Conservation (phyloP, 2,329 filamentous ascomycete species). For the Hirsutella thompsonii region DNA sequence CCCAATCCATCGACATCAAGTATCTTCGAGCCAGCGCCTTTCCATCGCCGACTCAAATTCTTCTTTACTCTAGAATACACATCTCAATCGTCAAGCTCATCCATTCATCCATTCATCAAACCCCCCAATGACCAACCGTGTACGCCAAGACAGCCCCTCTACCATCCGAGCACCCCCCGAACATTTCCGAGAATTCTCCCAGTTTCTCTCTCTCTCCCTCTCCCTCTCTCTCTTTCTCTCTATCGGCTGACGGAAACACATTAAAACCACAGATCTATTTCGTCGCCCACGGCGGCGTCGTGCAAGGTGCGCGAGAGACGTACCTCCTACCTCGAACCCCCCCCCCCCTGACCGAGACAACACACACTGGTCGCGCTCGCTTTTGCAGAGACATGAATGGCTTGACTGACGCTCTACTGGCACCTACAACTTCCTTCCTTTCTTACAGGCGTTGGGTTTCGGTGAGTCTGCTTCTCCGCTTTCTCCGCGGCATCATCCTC, state of each 20-base stretch:
- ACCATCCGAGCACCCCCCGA: too few species aligned
- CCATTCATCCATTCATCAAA: background rate
- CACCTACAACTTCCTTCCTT: too few species aligned
- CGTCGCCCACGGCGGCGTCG: constrained; percentile 47
- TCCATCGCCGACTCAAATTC: too few species aligned
- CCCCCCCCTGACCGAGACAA: too few species aligned
- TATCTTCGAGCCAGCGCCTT: too few species aligned
- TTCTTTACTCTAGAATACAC: background rate
- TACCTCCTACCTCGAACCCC: background rate
- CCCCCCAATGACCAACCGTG: constrained; percentile 20
- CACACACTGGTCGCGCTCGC: too few species aligned
- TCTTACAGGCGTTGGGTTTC: constrained; percentile 40
- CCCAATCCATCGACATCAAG: too few species aligned
- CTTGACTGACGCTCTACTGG: too few species aligned
- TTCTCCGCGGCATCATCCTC: background rate
- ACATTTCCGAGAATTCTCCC: too few species aligned
- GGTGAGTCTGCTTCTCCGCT: constrained; percentile 19
- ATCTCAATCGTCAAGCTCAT: background rate
- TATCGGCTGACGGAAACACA: background rate
- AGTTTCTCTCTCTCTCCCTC: too few species aligned
- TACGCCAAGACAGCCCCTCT: constrained; percentile 8
- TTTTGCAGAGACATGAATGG: too few species aligned
- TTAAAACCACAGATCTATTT: constrained; percentile 39
- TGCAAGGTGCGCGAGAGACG: constrained; percentile 51
- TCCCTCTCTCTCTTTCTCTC: too few species aligned